Base-by-base conservation (phyloP, 345 rosid species). In the Linum lewisii region DNA sequence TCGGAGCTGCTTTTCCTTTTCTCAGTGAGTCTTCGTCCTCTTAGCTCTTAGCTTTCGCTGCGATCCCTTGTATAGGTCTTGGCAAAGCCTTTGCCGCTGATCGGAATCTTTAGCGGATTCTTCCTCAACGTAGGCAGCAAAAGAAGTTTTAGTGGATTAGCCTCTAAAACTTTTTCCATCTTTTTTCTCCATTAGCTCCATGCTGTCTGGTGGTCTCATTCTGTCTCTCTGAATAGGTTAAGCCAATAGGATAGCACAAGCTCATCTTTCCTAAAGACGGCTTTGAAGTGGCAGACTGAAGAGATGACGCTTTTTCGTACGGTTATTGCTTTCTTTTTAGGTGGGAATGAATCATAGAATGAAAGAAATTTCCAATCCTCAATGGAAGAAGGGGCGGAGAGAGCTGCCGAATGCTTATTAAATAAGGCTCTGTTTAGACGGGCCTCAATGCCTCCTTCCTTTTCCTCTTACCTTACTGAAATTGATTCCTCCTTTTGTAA, bases 391-490 rank as follows among this genome's bases (percentile, higher is more conserved):
- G 0, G 47, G 47, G 47, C 11, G 47, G 47, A 42, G 47, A 42
- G 2, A 42, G 47, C 2, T 42, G 47, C 11, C 11, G 47, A 42
- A 42, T 42, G 47, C 47, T 42, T 42, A 42, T 42, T 42, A 42
- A 42, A 42, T 42, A 42, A 42, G 47, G 47, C 47, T 42, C 47
- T 42, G 47, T 42, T 42, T 42, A 42, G 47, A 42, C 47, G 11
- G 47, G 47, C 47, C 47, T 42, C 47, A 42, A 42, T 42, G 47
- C 47, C 47, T 42, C 47, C 47, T 42, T 42, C 47, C 47, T 42
- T 42, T 42, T 42, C 47, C 47, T 42, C 47, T 42, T 42, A 42
- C 47, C 47, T 42, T 42, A 42, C 47, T 9, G 47, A 42, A 42
- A 42, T 42, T 42, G 47, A 42, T 42, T 42, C 47, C 47, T 42